Evolutionary conservation across 768 basidiomycete genomes (phyloP), one percentile per base, ranked within the genome.

Genomic region (Collybia nuda): DNA sequence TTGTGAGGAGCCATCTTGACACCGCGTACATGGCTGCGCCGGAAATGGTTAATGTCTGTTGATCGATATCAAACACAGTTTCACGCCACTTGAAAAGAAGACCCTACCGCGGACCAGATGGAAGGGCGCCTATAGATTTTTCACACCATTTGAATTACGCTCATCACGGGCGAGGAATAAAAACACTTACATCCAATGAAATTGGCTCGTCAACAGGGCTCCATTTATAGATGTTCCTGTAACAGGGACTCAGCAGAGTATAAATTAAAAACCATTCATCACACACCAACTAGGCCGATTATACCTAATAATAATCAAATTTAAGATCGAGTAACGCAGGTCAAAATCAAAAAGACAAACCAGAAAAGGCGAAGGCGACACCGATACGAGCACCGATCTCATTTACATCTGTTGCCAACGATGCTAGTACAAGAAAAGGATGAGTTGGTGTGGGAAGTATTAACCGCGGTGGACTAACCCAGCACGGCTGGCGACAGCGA

Each of bases 361-460:
- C 75, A 51, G 70, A 71, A 17, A 69, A 44, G 2, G 66, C 72
- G 46, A 76, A 78, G 35, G 62, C 64, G 24, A 81, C 55, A 0
- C 78, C 76, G 56, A 81, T 67, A 8, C 78, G 59, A 8, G 72
- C 71, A 48, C 81, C 79, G 12, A 78, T 60, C 58, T 80, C 76
- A 17, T 67, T 69, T 2, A 68, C 48, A 55, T 77, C 65, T 23
- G 59, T 67, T 0, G 75, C 67, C 12, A 78, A 65, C 17, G 61
- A 38, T 8, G 69, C 67, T 62, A 17, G 19, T 22, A 42, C 9
- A 21, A 9, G 51, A 17, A 15, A 24, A 38, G 36, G 18, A 5
- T 32, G 12, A 32, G 14, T 32, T 32, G 14, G 12, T 11, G 32
- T 3, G 32, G 32, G 26, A 32, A 32, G 2, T 4, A 46, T 4